These are phyloP conservation scores for Pythium periplocum DNA, from an alignment of 352 stramenopile genomes.

Conservation along the genomic window DNA sequence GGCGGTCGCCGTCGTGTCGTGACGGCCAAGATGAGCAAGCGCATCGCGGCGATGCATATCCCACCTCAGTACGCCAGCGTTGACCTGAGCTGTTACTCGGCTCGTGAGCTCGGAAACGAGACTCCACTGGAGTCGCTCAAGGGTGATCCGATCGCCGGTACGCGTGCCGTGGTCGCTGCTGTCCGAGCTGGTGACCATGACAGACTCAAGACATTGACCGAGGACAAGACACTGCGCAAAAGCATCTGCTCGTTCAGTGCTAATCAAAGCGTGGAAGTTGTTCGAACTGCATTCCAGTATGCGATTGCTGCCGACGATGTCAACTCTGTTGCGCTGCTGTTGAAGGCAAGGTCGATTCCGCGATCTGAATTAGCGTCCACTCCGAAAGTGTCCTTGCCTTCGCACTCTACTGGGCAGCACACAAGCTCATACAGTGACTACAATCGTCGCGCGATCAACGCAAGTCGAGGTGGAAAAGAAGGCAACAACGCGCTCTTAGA, in stretches of 20 bases:
- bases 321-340: slow-evolving; percentile 2
- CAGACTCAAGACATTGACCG: slow-evolving; percentile 5
- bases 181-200: slow-evolving; percentile 13
- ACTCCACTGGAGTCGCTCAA: slow-evolving; percentile 5
- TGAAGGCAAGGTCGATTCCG: slow-evolving; percentile 5
- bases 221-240: not conserved
- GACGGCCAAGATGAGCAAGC: not conserved
- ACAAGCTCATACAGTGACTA: slow-evolving; percentile 18
- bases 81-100: not conserved
- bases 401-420: slow-evolving; percentile 13
- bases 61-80: not conserved
- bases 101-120: slow-evolving; percentile 4
- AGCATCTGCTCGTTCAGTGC: slow-evolving; percentile 5
- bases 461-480: slow-evolving; percentile 19
- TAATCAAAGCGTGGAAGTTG: slow-evolving; percentile 3
- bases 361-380: not conserved
- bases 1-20: not conserved
- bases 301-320: slow-evolving; percentile 9
- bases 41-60: not conserved
- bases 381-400: slow-evolving; percentile 6
- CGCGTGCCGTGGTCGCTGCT: slow-evolving; percentile 11
- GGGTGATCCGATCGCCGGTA: slow-evolving; percentile 9
- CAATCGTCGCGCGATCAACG: slow-evolving; percentile 19
- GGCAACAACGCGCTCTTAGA: slow-evolving; percentile 17
- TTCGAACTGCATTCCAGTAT: slow-evolving; percentile 10